Evolutionary conservation across 2,329 filamentous ascomycete species (phyloP), one percentile per base, ranked within the genome.

Genomic region (Phialophora tarda): DNA sequence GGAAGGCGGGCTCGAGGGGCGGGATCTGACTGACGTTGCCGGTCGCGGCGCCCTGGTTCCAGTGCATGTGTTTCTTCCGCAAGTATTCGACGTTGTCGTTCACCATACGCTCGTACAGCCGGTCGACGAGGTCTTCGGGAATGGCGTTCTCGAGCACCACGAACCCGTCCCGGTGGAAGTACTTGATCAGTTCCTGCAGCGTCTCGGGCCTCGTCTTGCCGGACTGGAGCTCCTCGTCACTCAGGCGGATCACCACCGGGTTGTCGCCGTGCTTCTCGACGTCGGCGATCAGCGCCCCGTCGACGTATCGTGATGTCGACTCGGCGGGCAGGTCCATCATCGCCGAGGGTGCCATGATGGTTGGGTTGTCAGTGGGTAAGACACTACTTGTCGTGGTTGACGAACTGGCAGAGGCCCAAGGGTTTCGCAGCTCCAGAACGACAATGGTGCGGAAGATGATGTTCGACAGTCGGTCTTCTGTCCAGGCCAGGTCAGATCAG

Each of bases 71-170:
- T 4, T 77, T 77, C 72, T 79, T 77, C 24, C 47, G 38, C 12
- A 63, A 51, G 17, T 68, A 65, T 14, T 63, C 61, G 21, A 55
- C 62, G 63, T 77, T 75, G 8, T 79, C 73, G 6, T 69, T 70
- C 1, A 86, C 79, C 87, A 89, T 89, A 69, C 83, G 85, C 56
- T 72, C 69, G 71, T 89, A 88, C 30, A 89, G 77, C 4, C 72
- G 71, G 66, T 77, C 73, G 14, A 78, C 71, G 63, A 77, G 75
- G 6, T 60, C 51, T 1, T 72, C 64, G 30, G 75, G 64, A 47
- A 79, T 71, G 56, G 75, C 77, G 65, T 79, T 79, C 34, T 76
- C 69, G 48, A 80, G 72, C 14, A 79, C 71, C 55, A 80, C 72
- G 14, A 80, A 73, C 28, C 78, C 77, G 62, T 78, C 77, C 26